phyloP scores from a whole-genome alignment of 805 yeast species.

The Hanseniaspora nectarophila region DNA sequence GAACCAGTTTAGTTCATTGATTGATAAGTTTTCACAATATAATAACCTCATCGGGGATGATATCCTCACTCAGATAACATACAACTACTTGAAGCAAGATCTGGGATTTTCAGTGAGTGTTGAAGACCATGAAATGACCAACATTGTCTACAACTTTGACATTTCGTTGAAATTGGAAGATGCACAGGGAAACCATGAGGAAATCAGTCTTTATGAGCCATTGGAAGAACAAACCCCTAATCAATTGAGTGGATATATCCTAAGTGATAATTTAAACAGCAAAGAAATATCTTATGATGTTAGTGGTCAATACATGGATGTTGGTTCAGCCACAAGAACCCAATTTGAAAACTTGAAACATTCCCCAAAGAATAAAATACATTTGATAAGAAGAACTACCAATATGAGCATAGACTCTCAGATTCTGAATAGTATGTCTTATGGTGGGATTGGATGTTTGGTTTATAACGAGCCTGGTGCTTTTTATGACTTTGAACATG shows the following conservation, averaged over 20 bases:
- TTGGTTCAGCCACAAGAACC: slow-evolving; percentile 45
- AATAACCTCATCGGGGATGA: slow-evolving; percentile 35
- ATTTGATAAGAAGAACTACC: slow-evolving; percentile 34
- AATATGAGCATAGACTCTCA: slow-evolving; percentile 24
- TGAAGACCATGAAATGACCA: slow-evolving; percentile 47
- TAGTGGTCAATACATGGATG: slow-evolving; percentile 43
- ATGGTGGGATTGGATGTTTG: slow-evolving; percentile 53
- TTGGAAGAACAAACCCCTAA: slow-evolving; percentile 28
- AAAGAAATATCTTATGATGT: slow-evolving; percentile 49
- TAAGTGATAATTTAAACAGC: neutral
- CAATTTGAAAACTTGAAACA: slow-evolving; percentile 35
- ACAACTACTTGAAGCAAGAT: slow-evolving; percentile 35
- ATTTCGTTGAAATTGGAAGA: slow-evolving; percentile 30
- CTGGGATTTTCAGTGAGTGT: slow-evolving; percentile 40
- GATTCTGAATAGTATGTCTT: slow-evolving; percentile 47
- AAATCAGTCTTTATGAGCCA: slow-evolving; percentile 32
- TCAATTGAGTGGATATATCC: slow-evolving; percentile 45
- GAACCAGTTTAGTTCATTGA: slow-evolving; percentile 23
- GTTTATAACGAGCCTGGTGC: slow-evolving; percentile 24
- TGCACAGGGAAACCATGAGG: neutral
- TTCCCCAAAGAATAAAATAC: slow-evolving; percentile 44
- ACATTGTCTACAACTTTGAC: slow-evolving; percentile 38
- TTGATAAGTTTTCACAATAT: slow-evolving; percentile 19
- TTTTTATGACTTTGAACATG: slow-evolving; percentile 40
- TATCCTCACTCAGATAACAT: slow-evolving; percentile 39